These are phyloP conservation scores for Talaromyces sp. DNA, from an alignment of 2,329 filamentous ascomycete species.

Conservation along the genomic window DNA sequence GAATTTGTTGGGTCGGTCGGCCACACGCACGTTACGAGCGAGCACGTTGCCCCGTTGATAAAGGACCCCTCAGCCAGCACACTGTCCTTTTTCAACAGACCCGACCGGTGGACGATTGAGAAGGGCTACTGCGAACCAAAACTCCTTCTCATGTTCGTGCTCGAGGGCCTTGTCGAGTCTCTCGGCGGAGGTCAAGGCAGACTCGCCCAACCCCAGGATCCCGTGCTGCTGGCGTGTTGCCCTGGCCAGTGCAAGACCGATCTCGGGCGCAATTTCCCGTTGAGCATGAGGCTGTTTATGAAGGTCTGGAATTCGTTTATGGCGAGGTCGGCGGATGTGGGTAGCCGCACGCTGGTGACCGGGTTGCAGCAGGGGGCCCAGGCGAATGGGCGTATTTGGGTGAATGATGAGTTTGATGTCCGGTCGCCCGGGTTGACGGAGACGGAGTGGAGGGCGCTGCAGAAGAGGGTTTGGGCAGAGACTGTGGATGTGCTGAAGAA, in stretches of 20 bases:
- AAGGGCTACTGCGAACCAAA: slow-evolving; percentile 5
- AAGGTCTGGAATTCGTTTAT: not conserved
- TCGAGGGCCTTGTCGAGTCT: slow-evolving; percentile 6
- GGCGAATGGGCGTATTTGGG: slow-evolving; percentile 9
- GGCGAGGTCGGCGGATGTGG: slow-evolving; percentile 6
- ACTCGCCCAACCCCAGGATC: not conserved
- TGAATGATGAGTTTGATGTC: slow-evolving; percentile 7
- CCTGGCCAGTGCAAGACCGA: slow-evolving; percentile 6
- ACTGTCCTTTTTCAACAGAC: slow-evolving; percentile 3
- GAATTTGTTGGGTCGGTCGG: slow-evolving; percentile 6
- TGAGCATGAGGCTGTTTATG: not conserved
- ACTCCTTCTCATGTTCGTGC: slow-evolving; percentile 9
- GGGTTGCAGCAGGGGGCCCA: slow-evolving; percentile 5
- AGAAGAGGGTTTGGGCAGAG: slow-evolving; percentile 6
- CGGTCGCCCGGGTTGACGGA: slow-evolving; percentile 3
- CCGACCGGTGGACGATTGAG: not conserved
- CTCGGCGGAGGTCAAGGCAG: slow-evolving; percentile 5
- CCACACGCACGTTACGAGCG: slow-evolving; percentile 4
- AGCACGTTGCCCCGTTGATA: slow-evolving; percentile 1
- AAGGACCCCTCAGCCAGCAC: not conserved
- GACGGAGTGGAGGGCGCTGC: slow-evolving; percentile 4
- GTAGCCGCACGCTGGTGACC: slow-evolving; percentile 4
- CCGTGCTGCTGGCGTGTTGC: slow-evolving; percentile 6
- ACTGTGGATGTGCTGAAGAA: slow-evolving; percentile 4
- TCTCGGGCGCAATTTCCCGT: slow-evolving; percentile 2